Conservation (phyloP, 139 green algal genomes). For the Diplosphaera chodatii region DNA sequence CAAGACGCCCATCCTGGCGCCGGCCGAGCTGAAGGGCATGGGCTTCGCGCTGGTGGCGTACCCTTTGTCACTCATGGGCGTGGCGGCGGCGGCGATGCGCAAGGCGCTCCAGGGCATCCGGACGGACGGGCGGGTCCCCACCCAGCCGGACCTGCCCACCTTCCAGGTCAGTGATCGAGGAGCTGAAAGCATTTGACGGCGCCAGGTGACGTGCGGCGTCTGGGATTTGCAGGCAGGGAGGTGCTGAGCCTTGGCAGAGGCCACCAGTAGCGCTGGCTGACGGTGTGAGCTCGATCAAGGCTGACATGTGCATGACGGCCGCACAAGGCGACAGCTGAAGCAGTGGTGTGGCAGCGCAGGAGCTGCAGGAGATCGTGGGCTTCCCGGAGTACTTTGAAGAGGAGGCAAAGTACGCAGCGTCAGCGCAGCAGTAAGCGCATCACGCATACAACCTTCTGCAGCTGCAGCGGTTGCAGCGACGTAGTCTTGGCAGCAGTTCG, state of each 20-base stretch:
- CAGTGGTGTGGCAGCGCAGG: constrained; percentile 20
- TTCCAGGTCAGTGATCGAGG: not conserved
- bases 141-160: not conserved
- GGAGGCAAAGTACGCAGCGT: constrained; percentile 29
- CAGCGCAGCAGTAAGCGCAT: too few species aligned
- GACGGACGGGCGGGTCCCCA: not conserved
- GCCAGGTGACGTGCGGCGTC: not conserved
- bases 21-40: constrained; percentile 65
- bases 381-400: constrained; percentile 63
- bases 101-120: constrained; percentile 35
- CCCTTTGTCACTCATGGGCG: constrained; percentile 76
- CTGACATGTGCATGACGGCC: not conserved
- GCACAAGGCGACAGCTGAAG: not conserved
- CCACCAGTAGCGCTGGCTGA: not conserved
- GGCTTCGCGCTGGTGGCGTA: constrained; percentile 88
- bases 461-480: too few species aligned
- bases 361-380: constrained; percentile 59
- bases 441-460: too few species aligned
- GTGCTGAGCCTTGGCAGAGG: too few species aligned
- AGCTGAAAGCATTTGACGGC: not conserved
- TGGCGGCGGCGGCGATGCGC: constrained; percentile 68
- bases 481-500: too few species aligned
- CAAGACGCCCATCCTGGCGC: constrained; percentile 84
- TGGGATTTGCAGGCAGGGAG: too few species aligned
- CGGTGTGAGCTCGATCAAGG: not conserved